Percentiles rank a stretch among this genome's conserved stretches.
Evolutionary conservation across 768 basidiomycete genomes (phyloP).

Genomic region (Leccinellum luteum): DNA sequence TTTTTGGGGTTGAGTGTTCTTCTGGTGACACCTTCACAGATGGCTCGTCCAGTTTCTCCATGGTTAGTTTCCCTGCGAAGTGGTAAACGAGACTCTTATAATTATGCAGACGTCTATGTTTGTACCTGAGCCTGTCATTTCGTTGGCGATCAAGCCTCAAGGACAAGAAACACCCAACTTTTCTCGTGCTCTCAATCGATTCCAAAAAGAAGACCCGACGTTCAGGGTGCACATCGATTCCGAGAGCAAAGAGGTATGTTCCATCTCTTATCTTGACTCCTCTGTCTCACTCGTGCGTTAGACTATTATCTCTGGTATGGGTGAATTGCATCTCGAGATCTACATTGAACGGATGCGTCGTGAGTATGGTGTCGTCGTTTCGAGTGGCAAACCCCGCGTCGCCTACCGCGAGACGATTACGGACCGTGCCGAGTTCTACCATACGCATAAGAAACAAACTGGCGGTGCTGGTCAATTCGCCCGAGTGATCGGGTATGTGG

Average conservation of each 20-base stretch:
- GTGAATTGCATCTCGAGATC: slow-evolving; percentile 97
- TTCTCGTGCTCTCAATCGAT: slow-evolving; percentile 92
- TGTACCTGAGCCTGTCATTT: slow-evolving; percentile 98
- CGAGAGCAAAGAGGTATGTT: slow-evolving; percentile 85
- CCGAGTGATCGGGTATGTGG: slow-evolving; percentile 86
- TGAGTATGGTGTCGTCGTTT: slow-evolving; percentile 92
- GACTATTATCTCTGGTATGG: slow-evolving; percentile 99
- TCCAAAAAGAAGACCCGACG: slow-evolving; percentile 98
- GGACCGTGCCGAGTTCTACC: slow-evolving; percentile 75
- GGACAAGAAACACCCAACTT: slow-evolving; percentile 96
- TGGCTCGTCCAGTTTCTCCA: slow-evolving; percentile 83
- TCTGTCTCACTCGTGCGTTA: slow-evolving; percentile 29
- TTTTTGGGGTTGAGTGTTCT: slow-evolving; percentile 98
- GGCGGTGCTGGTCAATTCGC: slow-evolving; percentile 98
- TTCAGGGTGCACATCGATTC: slow-evolving; percentile 95
- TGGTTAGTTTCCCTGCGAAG: slow-evolving; percentile 53
- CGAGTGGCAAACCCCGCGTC: slow-evolving; percentile 93
- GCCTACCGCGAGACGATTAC: slow-evolving; percentile 96
- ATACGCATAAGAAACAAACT: slow-evolving; percentile 97
- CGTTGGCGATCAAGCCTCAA: slow-evolving; percentile 86
- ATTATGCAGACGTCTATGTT: slow-evolving; percentile 86
- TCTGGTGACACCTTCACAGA: slow-evolving; percentile 98
- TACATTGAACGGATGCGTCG: slow-evolving; percentile 99
- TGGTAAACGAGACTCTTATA: background rate
- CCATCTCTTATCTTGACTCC: background rate